A percentile compares a stretch with the other conserved stretches of the same genome.
Conservation (phyloP, 2,329 filamentous ascomycete genomes). For the Thelonectria discophora region DNA sequence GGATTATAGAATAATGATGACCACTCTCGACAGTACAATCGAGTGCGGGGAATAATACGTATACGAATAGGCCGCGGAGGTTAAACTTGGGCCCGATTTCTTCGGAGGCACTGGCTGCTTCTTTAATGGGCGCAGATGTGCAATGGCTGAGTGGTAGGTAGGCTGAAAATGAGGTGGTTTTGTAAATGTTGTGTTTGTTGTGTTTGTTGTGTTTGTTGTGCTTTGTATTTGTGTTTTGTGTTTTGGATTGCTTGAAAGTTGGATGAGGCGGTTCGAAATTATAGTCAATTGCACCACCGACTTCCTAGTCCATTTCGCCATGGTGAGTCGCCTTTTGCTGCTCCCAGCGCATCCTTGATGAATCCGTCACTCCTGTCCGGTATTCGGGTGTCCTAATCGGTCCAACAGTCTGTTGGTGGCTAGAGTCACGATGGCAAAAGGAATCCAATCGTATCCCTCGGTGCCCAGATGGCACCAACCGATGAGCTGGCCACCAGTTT, state of each 20-base stretch:
- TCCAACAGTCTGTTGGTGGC: not conserved
- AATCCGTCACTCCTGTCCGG: not conserved
- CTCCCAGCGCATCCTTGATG: not conserved
- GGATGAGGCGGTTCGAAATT: no score
- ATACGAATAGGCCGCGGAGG: not conserved
- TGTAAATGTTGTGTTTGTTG: not conserved
- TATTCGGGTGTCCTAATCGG: not conserved
- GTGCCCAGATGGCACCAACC: not conserved
- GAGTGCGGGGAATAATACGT: not conserved
- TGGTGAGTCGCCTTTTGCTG: not conserved
- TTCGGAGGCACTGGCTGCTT: no score
- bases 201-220: not conserved
- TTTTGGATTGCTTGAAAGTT: no score
- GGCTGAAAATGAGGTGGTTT: not conserved
- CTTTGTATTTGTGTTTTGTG: not conserved
- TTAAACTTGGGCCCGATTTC: not conserved
- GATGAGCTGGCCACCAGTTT: slow-evolving; percentile 9
- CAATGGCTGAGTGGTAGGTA: not conserved
- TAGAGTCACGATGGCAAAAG: not conserved
- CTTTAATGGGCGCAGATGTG: no score
- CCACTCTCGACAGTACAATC: not conserved
- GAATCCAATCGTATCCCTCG: not conserved
- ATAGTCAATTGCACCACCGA: no score
- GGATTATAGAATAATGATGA: not conserved
- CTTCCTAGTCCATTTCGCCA: not conserved